A percentile compares a stretch with the other conserved stretches of the same genome.
These are phyloP conservation scores for Colletotrichum sojae DNA, from an alignment of 2,329 filamentous ascomycete genomes.

Conservation along the genomic window DNA sequence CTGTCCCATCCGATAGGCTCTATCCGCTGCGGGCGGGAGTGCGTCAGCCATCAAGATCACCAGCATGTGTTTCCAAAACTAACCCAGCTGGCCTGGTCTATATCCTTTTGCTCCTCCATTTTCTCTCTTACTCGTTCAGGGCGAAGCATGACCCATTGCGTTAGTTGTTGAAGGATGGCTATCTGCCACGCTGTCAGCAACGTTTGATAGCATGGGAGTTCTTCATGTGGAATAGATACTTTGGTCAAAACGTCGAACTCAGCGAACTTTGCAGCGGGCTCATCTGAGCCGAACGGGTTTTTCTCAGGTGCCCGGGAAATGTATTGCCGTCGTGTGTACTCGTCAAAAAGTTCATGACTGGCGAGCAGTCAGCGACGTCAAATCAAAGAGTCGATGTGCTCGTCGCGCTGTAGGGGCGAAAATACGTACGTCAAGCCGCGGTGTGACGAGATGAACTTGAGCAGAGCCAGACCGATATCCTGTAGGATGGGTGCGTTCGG, in stretches of 20 bases:
- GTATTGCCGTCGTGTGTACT: slow-evolving; percentile 93
- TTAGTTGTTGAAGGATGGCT: slow-evolving; percentile 87
- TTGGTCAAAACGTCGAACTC: slow-evolving; percentile 88
- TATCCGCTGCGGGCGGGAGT: slow-evolving; percentile 68
- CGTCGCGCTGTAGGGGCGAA: too few species aligned
- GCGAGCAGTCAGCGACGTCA: neutral
- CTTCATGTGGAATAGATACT: slow-evolving; percentile 56
- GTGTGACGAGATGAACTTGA: slow-evolving; percentile 96
- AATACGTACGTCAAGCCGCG: slow-evolving; percentile 86
- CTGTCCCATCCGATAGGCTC: slow-evolving; percentile 91
- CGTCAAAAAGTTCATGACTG: slow-evolving; percentile 88
- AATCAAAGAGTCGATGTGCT: slow-evolving; percentile 3
- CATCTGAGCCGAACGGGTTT: slow-evolving; percentile 89
- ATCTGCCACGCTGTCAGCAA: slow-evolving; percentile 61
- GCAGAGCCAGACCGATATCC: slow-evolving; percentile 86
- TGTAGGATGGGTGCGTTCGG: slow-evolving; percentile 81
- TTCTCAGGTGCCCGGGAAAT: slow-evolving; percentile 81
- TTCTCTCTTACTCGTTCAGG: slow-evolving; percentile 88
- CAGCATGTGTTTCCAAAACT: slow-evolving; percentile 47
- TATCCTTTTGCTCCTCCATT: slow-evolving; percentile 86
- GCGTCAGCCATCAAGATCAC: neutral
- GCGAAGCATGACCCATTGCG: slow-evolving; percentile 89
- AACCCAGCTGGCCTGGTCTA: slow-evolving; percentile 88
- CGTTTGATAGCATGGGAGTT: neutral
- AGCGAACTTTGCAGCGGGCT: slow-evolving; percentile 79